A percentile compares a stretch with the other conserved stretches of the same genome.
Evolutionary conservation across 192 early-diverging fungal species (phyloP).

Genomic region (Hyaloraphidium curvatum): DNA sequence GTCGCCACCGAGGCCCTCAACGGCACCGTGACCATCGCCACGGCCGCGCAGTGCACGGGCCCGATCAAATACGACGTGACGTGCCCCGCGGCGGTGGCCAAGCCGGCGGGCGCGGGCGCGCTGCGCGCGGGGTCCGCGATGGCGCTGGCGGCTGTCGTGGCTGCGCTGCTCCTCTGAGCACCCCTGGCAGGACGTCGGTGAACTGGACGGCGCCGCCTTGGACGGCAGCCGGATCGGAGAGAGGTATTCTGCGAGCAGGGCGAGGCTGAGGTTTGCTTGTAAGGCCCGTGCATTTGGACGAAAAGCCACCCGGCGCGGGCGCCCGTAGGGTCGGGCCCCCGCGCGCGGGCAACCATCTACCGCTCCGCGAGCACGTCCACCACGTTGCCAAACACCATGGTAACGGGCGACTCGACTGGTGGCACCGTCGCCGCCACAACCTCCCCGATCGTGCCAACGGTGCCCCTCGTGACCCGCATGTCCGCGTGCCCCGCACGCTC

Average conservation of each 20-base stretch:
- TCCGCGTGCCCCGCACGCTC: conserved; percentile 61
- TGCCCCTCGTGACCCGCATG: conserved; percentile 48
- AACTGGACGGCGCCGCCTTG: neutral
- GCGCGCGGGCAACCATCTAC: no score
- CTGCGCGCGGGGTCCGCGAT: neutral
- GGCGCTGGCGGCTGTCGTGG: neutral
- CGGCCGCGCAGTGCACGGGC: neutral
- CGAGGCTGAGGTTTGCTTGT: no score
- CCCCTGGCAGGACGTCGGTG: neutral
- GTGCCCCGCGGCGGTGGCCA: neutral
- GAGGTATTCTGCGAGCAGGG: no score
- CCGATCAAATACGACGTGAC: neutral
- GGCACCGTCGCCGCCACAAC: conserved; percentile 28
- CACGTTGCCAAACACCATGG: conserved; percentile 55
- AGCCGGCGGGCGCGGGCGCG: neutral
- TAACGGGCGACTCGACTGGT: conserved; percentile 48
- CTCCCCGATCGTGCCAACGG: conserved; percentile 36
- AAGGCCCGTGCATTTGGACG: no score
- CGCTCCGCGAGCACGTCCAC: no score
- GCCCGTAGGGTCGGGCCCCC: no score
- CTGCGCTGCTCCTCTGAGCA: neutral
- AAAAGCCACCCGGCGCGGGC: no score
- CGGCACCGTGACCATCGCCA: neutral
- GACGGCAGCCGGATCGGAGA: no score
- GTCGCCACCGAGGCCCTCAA: no score